phyloP scores from a whole-genome alignment of 192 early-diverging fungal genomes.

The Spizellomyces sp. region DNA sequence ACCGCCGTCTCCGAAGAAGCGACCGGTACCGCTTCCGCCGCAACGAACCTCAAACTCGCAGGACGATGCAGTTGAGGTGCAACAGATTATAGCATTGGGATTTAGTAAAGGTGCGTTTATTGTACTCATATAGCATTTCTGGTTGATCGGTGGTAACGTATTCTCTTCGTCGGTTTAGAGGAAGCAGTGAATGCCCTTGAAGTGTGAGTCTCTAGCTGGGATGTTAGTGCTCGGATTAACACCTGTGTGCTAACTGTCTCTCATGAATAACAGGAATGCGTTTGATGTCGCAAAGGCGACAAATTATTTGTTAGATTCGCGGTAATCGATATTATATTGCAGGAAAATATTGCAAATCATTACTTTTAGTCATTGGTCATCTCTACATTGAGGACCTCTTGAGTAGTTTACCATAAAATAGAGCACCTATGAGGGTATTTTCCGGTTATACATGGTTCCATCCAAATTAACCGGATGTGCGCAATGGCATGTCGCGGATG shows the following conservation, averaged over 20 bases:
- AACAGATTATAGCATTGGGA: constrained; percentile 41
- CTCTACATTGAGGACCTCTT: background rate
- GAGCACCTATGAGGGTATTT: background rate
- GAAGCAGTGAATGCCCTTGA: constrained; percentile 43
- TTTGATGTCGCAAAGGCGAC: constrained; percentile 42
- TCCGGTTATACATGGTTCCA: background rate
- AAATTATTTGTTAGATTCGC: constrained; percentile 31
- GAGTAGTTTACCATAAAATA: background rate
- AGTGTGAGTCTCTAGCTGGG: constrained; percentile 10
- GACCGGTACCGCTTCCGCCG: background rate
- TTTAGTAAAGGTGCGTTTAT: constrained; percentile 40
- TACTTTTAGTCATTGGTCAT: background rate
- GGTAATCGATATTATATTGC: background rate
- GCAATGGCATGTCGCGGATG: too few relatives aligned
- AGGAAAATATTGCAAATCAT: background rate
- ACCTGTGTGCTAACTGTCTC: too few relatives aligned
- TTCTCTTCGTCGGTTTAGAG: constrained; percentile 13
- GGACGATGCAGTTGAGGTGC: constrained; percentile 40
- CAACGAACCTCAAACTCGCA: background rate
- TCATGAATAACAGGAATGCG: constrained; percentile 15
- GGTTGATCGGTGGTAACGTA: too few relatives aligned
- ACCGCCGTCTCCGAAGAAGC: background rate
- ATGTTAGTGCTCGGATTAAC: too few relatives aligned
- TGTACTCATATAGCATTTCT: too few relatives aligned
- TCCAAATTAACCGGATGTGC: background rate